Conservation (phyloP, 192 early-diverging fungal species). For the Entomortierella lignicola region DNA sequence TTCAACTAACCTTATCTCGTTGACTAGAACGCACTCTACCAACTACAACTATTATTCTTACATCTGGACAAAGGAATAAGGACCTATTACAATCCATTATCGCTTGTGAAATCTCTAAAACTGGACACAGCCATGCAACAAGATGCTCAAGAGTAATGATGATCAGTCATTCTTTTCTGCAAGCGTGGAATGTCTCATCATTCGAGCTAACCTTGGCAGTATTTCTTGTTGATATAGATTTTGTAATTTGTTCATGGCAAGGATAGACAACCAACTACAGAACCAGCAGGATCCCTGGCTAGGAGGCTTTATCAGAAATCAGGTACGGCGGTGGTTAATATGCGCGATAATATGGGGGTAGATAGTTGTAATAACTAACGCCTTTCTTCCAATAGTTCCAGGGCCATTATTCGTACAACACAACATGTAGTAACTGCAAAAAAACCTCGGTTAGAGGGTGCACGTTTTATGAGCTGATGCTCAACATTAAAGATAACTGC, state of each 20-base stretch:
- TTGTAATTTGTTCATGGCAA: conserved; percentile 50
- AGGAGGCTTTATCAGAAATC: conserved; percentile 28
- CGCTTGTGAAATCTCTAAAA: conserved; percentile 38
- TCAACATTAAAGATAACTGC: conserved; percentile 49
- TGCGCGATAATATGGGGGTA: background rate
- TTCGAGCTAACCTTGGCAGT: background rate
- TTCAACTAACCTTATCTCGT: background rate
- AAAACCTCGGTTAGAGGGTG: conserved; percentile 29
- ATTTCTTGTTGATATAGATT: conserved; percentile 17
- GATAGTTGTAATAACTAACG: background rate
- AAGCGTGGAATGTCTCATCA: background rate
- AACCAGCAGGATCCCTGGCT: conserved; percentile 14
- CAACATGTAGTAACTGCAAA: conserved; percentile 48
- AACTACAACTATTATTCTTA: conserved; percentile 45
- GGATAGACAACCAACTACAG: conserved; percentile 43
- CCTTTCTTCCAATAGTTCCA: conserved; percentile 22
- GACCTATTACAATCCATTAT: conserved; percentile 35
- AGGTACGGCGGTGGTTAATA: conserved; percentile 6
- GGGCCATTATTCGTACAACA: conserved; percentile 43
- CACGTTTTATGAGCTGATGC: conserved; percentile 40
- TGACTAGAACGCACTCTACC: conserved; percentile 39
- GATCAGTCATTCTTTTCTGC: background rate
- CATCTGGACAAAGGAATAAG: conserved; percentile 34
- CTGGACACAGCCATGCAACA: conserved; percentile 49
- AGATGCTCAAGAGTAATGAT: conserved; percentile 55